Base-by-base conservation (phyloP, 495 filamentous ascomycete genomes). In the Neurospora tetraspora region DNA sequence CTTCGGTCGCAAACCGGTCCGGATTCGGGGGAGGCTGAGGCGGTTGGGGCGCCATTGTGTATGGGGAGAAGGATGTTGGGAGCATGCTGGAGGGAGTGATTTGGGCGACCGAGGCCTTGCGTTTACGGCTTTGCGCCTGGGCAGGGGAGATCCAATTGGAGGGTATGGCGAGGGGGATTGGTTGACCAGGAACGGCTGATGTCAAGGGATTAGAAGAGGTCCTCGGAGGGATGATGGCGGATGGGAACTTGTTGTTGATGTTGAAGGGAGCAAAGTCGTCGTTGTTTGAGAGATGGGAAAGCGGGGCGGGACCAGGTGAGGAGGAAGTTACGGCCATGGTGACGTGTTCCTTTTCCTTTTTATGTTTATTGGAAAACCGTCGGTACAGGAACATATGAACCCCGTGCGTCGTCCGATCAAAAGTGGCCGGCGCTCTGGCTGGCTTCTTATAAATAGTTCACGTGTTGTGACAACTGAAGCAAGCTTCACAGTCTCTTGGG, bases 191-290 rank as follows among this genome's bases (percentile, higher is more conserved):
- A 61, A 74, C 73, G 77, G 73, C 73, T 70, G 53, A 72, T 40
- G 71, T 71, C 12, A 73, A 78, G 74, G 75, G 73, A 40, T 85
- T 87, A 0, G 92, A 94, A 73, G 91, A 93, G 65, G 88, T 92
- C 68, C 92, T 88, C 0, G 90, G 90, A 39, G 92, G 92, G 71
- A 94, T 93, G 70, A 94, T 93, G 10, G 87, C 84, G 75, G 89
- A 89, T 37, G 92, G 91, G 4, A 89, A 89, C 70, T 87, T 77
- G 65, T 74, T 65, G 76, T 68, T 76, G 45, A 69, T 34, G 23
- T 39, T 40, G 9, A 69, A 23, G 16, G 75, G 31, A 65, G 70
- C 27, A 34, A 70, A 9, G 27, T 68, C 31, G 40, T 53, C 34
- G 40, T 43, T 6, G 27, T 65, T 36, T 34, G 27, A 65, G 20